A percentile compares a stretch with the other conserved stretches of the same genome.
These are phyloP conservation scores for Leucosporidium scottii DNA, from an alignment of 768 basidiomycete genomes.

Conservation along the genomic window DNA sequence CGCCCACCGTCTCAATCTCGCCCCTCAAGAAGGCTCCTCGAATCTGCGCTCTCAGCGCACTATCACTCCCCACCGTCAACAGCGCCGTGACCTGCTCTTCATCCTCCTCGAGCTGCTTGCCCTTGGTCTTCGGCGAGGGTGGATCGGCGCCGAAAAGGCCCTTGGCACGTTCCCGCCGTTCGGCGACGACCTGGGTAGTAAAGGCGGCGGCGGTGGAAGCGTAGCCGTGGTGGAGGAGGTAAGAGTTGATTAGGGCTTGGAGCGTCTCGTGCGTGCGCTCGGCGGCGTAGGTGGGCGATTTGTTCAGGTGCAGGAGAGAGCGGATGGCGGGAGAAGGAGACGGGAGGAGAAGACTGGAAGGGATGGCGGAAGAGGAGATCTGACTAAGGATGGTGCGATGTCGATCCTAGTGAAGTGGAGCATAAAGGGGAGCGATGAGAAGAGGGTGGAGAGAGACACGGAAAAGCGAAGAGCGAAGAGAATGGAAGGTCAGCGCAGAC, in stretches of 20 bases:
- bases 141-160: conserved; percentile 4
- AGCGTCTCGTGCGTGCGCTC: conserved; percentile 55
- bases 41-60: conserved; percentile 55
- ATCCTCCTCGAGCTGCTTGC: neutral
- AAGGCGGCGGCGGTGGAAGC: conserved; percentile 63
- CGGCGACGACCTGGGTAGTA: conserved; percentile 47
- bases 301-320: neutral
- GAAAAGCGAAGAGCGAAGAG: neutral
- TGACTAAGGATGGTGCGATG: conserved; percentile 25
- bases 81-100: neutral
- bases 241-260: conserved; percentile 66
- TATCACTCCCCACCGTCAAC: neutral
- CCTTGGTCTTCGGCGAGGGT: neutral
- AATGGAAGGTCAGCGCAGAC: neutral
- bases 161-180: conserved; percentile 13
- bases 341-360: conserved; percentile 4
- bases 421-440: no score
- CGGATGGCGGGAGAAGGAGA: conserved; percentile 11
- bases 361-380: neutral
- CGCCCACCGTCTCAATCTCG: conserved; percentile 62
- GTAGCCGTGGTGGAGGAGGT: conserved; percentile 80
- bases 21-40: conserved; percentile 62
- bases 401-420: conserved; percentile 19
- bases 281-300: neutral
- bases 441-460: neutral